phyloP scores from a whole-genome alignment of 2,329 filamentous ascomycete genomes.

The Aureobasidium sp. region DNA sequence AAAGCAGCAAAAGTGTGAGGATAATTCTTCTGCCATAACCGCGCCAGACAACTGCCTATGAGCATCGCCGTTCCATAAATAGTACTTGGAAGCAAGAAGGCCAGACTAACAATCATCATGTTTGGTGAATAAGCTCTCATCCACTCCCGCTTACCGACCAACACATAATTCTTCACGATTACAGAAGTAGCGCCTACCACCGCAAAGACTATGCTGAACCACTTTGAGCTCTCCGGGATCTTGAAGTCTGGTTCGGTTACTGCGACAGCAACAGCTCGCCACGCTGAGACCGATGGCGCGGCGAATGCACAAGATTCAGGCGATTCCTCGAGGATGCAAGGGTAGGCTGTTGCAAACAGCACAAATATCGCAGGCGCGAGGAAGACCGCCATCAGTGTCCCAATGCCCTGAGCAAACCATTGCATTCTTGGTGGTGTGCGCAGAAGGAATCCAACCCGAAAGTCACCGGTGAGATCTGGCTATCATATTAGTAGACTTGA shows the following conservation, averaged over 20 bases:
- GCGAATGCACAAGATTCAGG: conserved; percentile 62
- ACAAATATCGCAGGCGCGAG: conserved; percentile 73
- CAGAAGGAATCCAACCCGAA: conserved; percentile 74
- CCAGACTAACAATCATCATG: conserved; percentile 67
- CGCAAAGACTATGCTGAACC: conserved; percentile 64
- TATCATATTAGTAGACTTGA: neutral
- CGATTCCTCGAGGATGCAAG: conserved; percentile 65
- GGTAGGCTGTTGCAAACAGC: conserved; percentile 68
- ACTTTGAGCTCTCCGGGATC: conserved; percentile 61
- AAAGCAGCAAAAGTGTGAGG: conserved; percentile 62
- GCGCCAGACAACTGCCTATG: conserved; percentile 59
- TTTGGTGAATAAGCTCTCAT: conserved; percentile 64
- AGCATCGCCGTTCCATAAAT: conserved; percentile 65
- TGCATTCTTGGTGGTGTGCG: conserved; percentile 70
- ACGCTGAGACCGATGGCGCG: conserved; percentile 70
- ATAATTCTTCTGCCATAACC: conserved; percentile 61
- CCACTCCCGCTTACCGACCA: conserved; percentile 59
- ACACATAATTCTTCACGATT: conserved; percentile 60
- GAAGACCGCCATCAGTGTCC: conserved; percentile 69
- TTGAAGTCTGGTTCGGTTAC: conserved; percentile 63
- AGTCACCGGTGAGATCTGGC: conserved; percentile 62
- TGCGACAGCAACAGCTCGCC: conserved; percentile 70
- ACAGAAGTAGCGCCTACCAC: conserved; percentile 58
- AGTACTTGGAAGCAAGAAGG: conserved; percentile 64
- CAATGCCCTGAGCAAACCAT: conserved; percentile 72